A percentile compares a stretch with the other conserved stretches of the same genome.
phyloP scores from a whole-genome alignment of 192 early-diverging fungal genomes.

The Lobosporangium transversale region DNA sequence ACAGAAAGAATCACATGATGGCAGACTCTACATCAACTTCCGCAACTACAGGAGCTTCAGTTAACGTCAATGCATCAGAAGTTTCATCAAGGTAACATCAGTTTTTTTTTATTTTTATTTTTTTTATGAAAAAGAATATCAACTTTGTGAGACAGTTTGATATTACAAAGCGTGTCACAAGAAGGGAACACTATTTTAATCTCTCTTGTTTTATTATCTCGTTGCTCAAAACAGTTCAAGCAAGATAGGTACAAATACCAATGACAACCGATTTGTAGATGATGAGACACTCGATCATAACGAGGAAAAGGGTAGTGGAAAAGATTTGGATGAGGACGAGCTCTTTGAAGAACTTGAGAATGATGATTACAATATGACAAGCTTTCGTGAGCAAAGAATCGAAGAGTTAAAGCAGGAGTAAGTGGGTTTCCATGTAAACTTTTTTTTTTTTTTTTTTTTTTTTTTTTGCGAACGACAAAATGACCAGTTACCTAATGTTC shows the following conservation, averaged over 20 bases:
- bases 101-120: too few relatives aligned
- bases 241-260: constrained; percentile 11
- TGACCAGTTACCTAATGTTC: neutral
- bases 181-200: neutral
- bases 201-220: neutral
- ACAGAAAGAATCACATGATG: constrained; percentile 4
- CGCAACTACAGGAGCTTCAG: constrained; percentile 3
- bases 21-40: constrained; percentile 8
- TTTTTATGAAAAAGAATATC: too few relatives aligned
- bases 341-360: constrained; percentile 88
- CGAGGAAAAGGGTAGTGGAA: constrained; percentile 60
- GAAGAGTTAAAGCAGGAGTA: constrained; percentile 89
- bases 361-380: constrained; percentile 78
- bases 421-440: too few relatives aligned
- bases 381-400: constrained; percentile 84
- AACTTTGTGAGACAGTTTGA: too few relatives aligned
- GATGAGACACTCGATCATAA: constrained; percentile 37
- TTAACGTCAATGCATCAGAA: too few relatives aligned
- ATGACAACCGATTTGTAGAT: constrained; percentile 13
- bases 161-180: too few relatives aligned
- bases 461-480: neutral
- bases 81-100: too few relatives aligned
- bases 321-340: constrained; percentile 76
- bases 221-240: neutral
- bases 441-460: neutral